Percentiles rank a stretch among this genome's conserved stretches.
Evolutionary conservation across 768 basidiomycete genomes (phyloP).

Genomic region (Pulveroboletus ravenelii): DNA sequence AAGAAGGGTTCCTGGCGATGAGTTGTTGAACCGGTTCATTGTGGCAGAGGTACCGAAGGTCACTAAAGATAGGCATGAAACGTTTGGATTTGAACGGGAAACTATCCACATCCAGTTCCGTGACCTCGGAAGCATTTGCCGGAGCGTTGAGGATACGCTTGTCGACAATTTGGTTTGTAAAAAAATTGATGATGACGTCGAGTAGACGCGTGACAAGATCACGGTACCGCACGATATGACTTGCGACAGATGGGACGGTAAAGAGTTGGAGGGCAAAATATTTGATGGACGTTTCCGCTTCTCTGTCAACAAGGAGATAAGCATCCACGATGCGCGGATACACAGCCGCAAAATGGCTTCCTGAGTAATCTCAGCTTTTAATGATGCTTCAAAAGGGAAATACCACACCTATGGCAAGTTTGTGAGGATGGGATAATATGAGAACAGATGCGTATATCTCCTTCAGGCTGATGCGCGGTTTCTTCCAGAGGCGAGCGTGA

Average conservation of each 20-base stretch:
- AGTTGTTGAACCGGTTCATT: slow-evolving; percentile 75
- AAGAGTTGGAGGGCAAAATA: slow-evolving; percentile 92
- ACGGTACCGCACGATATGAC: slow-evolving; percentile 70
- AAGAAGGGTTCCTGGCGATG: slow-evolving; percentile 63
- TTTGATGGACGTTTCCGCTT: slow-evolving; percentile 92
- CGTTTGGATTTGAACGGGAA: slow-evolving; percentile 91
- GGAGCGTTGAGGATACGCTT: slow-evolving; percentile 52
- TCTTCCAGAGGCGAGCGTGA: slow-evolving; percentile 83
- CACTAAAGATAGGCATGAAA: slow-evolving; percentile 92
- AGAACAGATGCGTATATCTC: slow-evolving; percentile 77
- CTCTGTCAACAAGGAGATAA: slow-evolving; percentile 88
- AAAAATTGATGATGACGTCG: slow-evolving; percentile 83
- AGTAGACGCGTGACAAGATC: slow-evolving; percentile 73
- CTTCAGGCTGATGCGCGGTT: slow-evolving; percentile 72
- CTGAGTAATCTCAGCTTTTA: slow-evolving; percentile 35
- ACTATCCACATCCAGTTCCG: slow-evolving; percentile 70
- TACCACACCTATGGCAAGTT: slow-evolving; percentile 65
- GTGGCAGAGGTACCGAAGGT: slow-evolving; percentile 80
- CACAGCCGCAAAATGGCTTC: slow-evolving; percentile 76
- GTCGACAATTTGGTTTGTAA: slow-evolving; percentile 81
- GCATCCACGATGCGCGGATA: slow-evolving; percentile 87
- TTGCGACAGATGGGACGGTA: slow-evolving; percentile 82
- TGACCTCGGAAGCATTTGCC: slow-evolving; percentile 13
- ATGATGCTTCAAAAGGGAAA: neutral
- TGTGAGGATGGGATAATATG: slow-evolving; percentile 67